Conservation (phyloP, 768 basidiomycete genomes). For the Xerocomellus chrysenteron region DNA sequence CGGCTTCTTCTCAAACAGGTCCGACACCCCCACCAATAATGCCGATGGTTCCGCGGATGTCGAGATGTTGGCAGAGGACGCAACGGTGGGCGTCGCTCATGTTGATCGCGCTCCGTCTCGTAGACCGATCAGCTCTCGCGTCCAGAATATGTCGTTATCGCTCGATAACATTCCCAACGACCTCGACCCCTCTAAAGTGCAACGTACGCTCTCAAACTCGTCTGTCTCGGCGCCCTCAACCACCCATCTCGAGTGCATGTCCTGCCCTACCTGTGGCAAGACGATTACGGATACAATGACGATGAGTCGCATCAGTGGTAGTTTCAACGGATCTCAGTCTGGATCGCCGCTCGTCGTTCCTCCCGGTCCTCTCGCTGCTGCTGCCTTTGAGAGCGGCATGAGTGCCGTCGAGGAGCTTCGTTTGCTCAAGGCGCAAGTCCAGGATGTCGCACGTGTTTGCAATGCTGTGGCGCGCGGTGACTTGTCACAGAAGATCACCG, state of each 20-base stretch:
- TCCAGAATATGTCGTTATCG: conserved; percentile 48
- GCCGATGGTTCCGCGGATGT: conserved; percentile 22
- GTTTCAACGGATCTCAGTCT: conserved; percentile 28
- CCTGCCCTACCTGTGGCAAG: conserved; percentile 59
- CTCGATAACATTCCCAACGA: conserved; percentile 47
- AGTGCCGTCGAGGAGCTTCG: conserved; percentile 75
- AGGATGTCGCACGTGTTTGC: conserved; percentile 77
- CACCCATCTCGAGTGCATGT: conserved; percentile 38
- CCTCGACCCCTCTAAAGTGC: conserved; percentile 36
- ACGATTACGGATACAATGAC: conserved; percentile 44
- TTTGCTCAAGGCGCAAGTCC: conserved; percentile 80
- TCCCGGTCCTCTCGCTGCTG: conserved; percentile 54
- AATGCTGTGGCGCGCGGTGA: conserved; percentile 78
- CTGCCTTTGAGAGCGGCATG: conserved; percentile 59
- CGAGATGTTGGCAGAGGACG: conserved; percentile 29
- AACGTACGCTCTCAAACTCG: conserved; percentile 31
- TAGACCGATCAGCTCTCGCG: conserved; percentile 30
- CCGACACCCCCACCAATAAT: conserved; percentile 18
- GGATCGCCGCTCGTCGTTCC: conserved; percentile 47
- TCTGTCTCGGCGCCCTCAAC: conserved; percentile 48
- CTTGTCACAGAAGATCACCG: conserved; percentile 75
- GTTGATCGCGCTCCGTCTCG: conserved; percentile 19
- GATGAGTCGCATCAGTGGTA: conserved; percentile 29
- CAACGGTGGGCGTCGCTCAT: conserved; percentile 26
- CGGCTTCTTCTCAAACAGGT: conserved; percentile 25